Base-by-base conservation (phyloP, 23 red algal species). In the Chondrus crispus region DNA sequence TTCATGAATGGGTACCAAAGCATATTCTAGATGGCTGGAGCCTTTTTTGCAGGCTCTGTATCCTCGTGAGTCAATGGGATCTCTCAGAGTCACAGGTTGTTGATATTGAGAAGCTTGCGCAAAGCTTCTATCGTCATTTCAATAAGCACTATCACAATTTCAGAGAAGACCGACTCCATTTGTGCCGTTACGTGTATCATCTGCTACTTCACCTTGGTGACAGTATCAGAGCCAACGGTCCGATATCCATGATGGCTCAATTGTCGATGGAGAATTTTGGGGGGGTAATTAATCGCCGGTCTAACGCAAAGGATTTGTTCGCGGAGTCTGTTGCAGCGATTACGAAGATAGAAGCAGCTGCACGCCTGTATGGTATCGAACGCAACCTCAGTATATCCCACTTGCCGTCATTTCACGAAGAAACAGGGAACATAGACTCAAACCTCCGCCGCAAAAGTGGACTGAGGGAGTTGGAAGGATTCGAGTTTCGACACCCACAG, bases 121-220 rank as follows among this genome's bases (percentile, higher is more conserved):
- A 39, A 3, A 40, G 42, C 3, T 77, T 77, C 20, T 77, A 49
- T 22, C 47, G 42, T 2, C 72, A 77, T 77, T 77, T 77, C 30
- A 28, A 50, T 2, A 28, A 5, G 11, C 38, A 46, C 13, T 77
- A 77, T 40, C 24, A 77, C 72, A 6, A 77, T 42, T 50, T 28
- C 2, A 48, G 30, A 20, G 2, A 2, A 43, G 40, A 77, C 3
- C 40, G 72, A 40, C 20, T 77, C 3, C 72, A 77, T 47, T 3
- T 48, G 2, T 77, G 72, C 72, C 47, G 52, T 33, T 77, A 77
- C 18, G 72, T 77, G 10, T 77, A 77, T 20, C 72, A 77, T 48
- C 32, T 77, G 4, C 13, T 74, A 40, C 40, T 48, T 2, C 72
- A 77, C 42, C 72, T 77, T 6, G 39, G 11, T 47, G 18, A 77